A percentile compares a stretch with the other conserved stretches of the same genome.
Evolutionary conservation across 345 rosid genomes (phyloP).

Genomic region (Cardiospermum halicacabum): DNA sequence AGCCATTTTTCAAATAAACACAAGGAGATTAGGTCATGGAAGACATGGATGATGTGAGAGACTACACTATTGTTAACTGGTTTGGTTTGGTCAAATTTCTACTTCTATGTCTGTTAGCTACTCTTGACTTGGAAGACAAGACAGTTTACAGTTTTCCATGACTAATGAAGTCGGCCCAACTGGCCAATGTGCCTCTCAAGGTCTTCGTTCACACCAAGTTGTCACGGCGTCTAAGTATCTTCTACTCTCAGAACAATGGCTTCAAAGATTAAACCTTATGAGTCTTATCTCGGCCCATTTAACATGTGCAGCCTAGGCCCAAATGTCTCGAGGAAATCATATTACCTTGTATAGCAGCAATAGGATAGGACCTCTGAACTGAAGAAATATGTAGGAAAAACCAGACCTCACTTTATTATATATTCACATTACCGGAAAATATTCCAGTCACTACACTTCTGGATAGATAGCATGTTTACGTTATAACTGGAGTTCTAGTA

Average conservation of each 20-base stretch:
- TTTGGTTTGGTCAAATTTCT: slow-evolving; percentile 1
- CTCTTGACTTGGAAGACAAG: not conserved
- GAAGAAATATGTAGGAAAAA: not conserved
- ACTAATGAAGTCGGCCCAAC: not conserved
- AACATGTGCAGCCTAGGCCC: too few species aligned
- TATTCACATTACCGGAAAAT: not conserved
- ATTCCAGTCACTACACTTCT: not conserved
- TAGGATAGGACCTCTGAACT: too few species aligned
- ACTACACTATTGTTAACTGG: too few species aligned
- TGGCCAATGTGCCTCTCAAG: too few species aligned
- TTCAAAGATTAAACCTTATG: too few species aligned
- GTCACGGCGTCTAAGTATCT: too few species aligned
- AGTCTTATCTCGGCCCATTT: too few species aligned
- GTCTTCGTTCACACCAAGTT: slow-evolving; percentile 6
- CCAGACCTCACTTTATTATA: not conserved
- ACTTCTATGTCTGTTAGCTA: not conserved
- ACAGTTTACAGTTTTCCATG: not conserved
- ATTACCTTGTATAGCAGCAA: too few species aligned
- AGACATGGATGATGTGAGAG: too few species aligned
- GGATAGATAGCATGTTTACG: not conserved
- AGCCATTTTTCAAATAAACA: not conserved
- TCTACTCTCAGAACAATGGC: too few species aligned
- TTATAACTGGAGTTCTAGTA: not conserved
- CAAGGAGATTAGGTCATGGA: not conserved
- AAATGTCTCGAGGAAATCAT: too few species aligned